Conservation (phyloP, 768 basidiomycete genomes). For the Russula vinacea region DNA sequence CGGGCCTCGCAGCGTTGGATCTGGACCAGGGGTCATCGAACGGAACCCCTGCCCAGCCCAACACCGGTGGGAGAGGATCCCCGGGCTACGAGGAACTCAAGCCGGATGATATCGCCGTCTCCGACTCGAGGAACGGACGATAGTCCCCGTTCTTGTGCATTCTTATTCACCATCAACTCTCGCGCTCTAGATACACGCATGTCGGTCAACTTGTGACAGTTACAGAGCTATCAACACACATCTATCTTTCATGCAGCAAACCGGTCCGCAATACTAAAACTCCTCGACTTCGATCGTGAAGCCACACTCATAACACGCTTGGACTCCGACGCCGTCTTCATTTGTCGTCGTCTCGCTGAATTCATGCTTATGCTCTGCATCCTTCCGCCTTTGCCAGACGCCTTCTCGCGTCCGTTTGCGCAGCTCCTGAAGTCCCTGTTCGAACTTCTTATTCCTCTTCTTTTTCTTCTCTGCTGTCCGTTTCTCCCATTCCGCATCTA, state of each 20-base stretch:
- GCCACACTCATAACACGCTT: slow-evolving; percentile 86
- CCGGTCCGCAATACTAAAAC: slow-evolving; percentile 42
- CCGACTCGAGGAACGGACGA: slow-evolving; percentile 29
- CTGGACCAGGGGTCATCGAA: slow-evolving; percentile 21
- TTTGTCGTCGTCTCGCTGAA: slow-evolving; percentile 62
- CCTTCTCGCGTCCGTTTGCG: slow-evolving; percentile 83
- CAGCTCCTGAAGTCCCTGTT: slow-evolving; percentile 81
- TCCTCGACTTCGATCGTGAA: slow-evolving; percentile 89
- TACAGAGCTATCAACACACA: slow-evolving; percentile 8
- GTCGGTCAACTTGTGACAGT: slow-evolving; percentile 9
- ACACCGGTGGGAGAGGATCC: slow-evolving; percentile 12
- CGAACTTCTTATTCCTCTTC: slow-evolving; percentile 93
- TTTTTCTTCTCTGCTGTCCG: slow-evolving; percentile 79
- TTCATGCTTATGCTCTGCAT: slow-evolving; percentile 83
- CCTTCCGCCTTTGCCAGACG: slow-evolving; percentile 82
- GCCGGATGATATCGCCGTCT: slow-evolving; percentile 26
- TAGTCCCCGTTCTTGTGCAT: slow-evolving; percentile 8
- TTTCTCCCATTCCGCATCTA: slow-evolving; percentile 84
- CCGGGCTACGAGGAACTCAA: slow-evolving; percentile 19
- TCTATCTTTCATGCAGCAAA: slow-evolving; percentile 5
- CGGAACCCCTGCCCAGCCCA: slow-evolving; percentile 10
- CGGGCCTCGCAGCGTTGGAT: slow-evolving; percentile 25
- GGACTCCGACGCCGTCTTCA: slow-evolving; percentile 54
- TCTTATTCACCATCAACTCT: slow-evolving; percentile 5
- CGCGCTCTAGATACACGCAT: slow-evolving; percentile 8